These are phyloP conservation scores for Acer negundo DNA, from an alignment of 345 rosid genomes.

Conservation along the genomic window DNA sequence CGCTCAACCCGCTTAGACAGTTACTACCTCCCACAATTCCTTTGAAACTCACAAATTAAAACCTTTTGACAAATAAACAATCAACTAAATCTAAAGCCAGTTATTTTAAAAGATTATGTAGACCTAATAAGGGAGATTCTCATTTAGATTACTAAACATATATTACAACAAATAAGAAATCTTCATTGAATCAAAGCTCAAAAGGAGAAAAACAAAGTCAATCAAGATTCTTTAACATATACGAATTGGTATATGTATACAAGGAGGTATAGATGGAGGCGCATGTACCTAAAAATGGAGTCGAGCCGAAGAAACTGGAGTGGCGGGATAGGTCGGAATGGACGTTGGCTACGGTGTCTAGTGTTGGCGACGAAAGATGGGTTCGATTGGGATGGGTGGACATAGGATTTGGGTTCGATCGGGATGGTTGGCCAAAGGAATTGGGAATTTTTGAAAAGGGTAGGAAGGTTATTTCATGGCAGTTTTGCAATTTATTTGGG, in stretches of 20 bases:
- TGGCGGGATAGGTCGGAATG: too few species aligned
- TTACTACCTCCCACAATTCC: too few species aligned
- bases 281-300: conserved; percentile 3
- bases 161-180: neutral
- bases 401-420: too few species aligned
- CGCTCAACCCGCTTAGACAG: too few species aligned
- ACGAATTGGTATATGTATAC: neutral
- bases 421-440: too few species aligned
- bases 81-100: neutral
- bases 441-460: too few species aligned
- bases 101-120: too few species aligned
- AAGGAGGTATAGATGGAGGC: neutral
- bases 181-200: neutral
- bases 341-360: neutral
- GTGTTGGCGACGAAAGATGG: too few species aligned
- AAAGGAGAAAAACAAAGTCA: neutral
- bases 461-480: too few species aligned
- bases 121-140: neutral
- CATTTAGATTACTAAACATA: neutral
- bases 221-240: too few species aligned
- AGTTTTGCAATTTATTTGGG: too few species aligned
- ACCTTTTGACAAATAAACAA: neutral
- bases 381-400: too few species aligned
- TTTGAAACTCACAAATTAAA: neutral
- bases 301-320: conserved; percentile 5